A percentile compares a stretch with the other conserved stretches of the same genome.
These are phyloP conservation scores for Fusarium ambrosium DNA, from an alignment of 2,329 filamentous ascomycete genomes.

Conservation along the genomic window DNA sequence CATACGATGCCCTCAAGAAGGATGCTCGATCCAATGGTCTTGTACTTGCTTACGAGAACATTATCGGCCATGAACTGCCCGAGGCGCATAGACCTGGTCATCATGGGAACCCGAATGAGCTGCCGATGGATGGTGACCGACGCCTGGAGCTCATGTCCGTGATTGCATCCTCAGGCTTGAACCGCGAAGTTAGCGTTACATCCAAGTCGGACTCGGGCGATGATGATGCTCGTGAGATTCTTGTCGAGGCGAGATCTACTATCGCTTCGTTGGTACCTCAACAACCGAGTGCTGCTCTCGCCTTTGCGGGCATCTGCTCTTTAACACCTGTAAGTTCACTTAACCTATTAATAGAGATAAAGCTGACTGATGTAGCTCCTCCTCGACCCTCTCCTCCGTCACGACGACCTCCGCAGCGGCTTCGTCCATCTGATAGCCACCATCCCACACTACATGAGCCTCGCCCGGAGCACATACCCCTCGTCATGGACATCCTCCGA, in stretches of 20 bases:
- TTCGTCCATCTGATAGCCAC: slow-evolving; percentile 50
- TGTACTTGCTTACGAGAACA: slow-evolving; percentile 54
- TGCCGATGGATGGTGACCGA: slow-evolving; percentile 42
- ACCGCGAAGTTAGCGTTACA: slow-evolving; percentile 43
- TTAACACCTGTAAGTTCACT: slow-evolving; percentile 52
- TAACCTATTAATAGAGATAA: background rate
- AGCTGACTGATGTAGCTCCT: slow-evolving; percentile 48
- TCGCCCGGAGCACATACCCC: slow-evolving; percentile 46
- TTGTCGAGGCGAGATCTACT: slow-evolving; percentile 46
- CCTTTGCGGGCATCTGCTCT: slow-evolving; percentile 55
- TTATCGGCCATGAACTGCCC: slow-evolving; percentile 53
- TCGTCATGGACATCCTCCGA: slow-evolving; percentile 42
- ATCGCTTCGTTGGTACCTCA: slow-evolving; percentile 45
- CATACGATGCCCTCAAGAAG: slow-evolving; percentile 52
- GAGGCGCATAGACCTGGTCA: slow-evolving; percentile 49
- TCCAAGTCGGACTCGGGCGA: slow-evolving; percentile 48
- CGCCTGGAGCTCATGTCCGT: slow-evolving; percentile 48
- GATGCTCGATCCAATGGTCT: slow-evolving; percentile 48
- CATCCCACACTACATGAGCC: slow-evolving; percentile 54
- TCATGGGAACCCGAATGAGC: slow-evolving; percentile 43
- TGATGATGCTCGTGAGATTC: slow-evolving; percentile 46
- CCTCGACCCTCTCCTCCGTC: slow-evolving; percentile 52
- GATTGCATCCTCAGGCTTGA: slow-evolving; percentile 49
- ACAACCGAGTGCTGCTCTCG: slow-evolving; percentile 49
- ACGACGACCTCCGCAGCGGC: slow-evolving; percentile 49